Evolutionary conservation across 2,329 filamentous ascomycete genomes (phyloP), one percentile per base, ranked within the genome.

Genomic region (Exserohilum turcica): DNA sequence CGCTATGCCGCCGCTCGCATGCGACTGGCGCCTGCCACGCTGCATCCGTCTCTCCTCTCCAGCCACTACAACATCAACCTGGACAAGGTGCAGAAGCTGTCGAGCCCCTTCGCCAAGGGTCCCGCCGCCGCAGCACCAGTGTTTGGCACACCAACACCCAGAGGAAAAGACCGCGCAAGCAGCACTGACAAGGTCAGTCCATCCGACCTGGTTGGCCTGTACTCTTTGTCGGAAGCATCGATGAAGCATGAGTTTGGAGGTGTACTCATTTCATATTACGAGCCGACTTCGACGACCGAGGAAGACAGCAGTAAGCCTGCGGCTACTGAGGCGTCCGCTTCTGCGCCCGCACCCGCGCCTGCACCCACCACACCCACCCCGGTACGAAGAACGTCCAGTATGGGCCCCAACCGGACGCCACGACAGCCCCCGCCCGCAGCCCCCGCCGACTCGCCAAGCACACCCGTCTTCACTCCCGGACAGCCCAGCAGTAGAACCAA

Each of bases 1-100:
- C 86, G 94, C 64, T 99, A 97, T 65, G 89, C 96, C 74, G 91
- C 90, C 8, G 92, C 92, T 15, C 87, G 94, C 56, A 91, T 92
- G 75, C 86, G 91, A 21, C 80, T 88, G 45, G 80, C 82, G 40
- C 73, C 77, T n/a, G 84, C 84, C 54, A 80, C 86, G 62, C 82
- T 92, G 38, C 89, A 90, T 68, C 84, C 85, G 35, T 86, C 86
- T 27, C 78, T 97, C 43, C 80, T 97, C 44, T 84, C 87, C 19
- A 92, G 92, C 58, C 94, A 99, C 75, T 99, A 86, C 77, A 84
- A 84, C 64, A 83, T 87, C 67, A 84, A 84, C 60, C 72, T 86
- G 40, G 92, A 97, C 57, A 89, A 89, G 63, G 85, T 99, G 46
- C 89, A 92, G 60, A 90, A 91, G 74, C 80, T 99, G 47, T 88